Conservation (phyloP, 805 yeast species). For the Candida argentea region DNA sequence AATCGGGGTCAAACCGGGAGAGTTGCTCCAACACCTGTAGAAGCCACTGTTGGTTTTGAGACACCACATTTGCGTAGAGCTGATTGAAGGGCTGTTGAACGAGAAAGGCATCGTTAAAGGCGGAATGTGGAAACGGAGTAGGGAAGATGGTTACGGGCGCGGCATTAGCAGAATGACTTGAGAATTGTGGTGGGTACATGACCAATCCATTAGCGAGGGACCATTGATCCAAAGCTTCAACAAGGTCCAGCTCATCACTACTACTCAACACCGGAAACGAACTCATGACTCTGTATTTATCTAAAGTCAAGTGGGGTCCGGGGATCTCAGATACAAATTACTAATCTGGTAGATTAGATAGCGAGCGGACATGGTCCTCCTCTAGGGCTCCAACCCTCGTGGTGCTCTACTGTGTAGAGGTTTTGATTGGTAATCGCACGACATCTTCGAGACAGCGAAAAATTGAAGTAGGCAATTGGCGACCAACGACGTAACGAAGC, state of each 20-base stretch:
- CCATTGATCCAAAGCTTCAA: slow-evolving; percentile 59
- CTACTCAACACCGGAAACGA: no score
- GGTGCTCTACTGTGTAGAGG: no score
- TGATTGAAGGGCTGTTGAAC: slow-evolving; percentile 65
- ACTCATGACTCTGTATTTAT: slow-evolving; percentile 1
- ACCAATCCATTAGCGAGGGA: slow-evolving; percentile 67
- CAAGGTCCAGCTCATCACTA: slow-evolving; percentile 22
- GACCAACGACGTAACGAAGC: no score
- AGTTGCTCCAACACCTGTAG: slow-evolving; percentile 41
- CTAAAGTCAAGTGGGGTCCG: no score
- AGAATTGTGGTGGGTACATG: slow-evolving; percentile 62
- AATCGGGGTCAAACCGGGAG: slow-evolving; percentile 54
- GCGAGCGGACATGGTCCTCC: background rate
- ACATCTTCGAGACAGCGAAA: no score
- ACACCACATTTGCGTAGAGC: slow-evolving; percentile 61
- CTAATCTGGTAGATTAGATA: no score
- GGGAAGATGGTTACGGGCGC: slow-evolving; percentile 93
- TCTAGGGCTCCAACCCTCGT: slow-evolving; percentile 1
- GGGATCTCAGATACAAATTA: no score
- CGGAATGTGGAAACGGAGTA: slow-evolving; percentile 67
- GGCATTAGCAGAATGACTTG: slow-evolving; percentile 33
- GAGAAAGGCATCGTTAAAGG: slow-evolving; percentile 55
- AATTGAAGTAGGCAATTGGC: no score
- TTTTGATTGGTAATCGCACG: no score
- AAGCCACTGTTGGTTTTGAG: slow-evolving; percentile 51